phyloP scores from a whole-genome alignment of 345 rosid genomes.

The Bretschneidera sinensis region DNA sequence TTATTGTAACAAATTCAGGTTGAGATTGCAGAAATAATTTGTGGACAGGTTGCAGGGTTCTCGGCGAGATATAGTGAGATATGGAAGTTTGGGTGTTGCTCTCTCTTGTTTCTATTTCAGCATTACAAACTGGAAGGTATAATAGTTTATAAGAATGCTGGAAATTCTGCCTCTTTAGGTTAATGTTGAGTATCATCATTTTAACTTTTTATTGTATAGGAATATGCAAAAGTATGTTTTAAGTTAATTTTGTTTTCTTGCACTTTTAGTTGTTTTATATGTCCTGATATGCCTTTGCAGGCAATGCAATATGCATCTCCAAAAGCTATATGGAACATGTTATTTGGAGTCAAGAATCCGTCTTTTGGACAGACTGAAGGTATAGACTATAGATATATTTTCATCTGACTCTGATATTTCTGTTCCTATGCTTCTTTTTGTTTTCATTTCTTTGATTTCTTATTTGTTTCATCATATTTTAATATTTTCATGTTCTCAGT shows the following conservation, averaged over 20 bases:
- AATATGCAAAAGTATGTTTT: background rate
- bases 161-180: background rate
- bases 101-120: constrained; percentile 62
- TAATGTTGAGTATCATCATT: background rate
- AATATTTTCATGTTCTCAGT: background rate
- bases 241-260: too few species aligned
- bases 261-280: background rate
- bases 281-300: constrained; percentile 26
- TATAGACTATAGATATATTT: constrained; percentile 10
- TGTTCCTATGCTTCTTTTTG: too few species aligned
- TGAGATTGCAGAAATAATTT: constrained; percentile 72
- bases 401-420: background rate
- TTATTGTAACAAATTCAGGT: constrained; percentile 28
- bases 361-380: constrained; percentile 46
- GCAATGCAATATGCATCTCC: constrained; percentile 95
- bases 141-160: background rate
- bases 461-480: background rate
- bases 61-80: constrained; percentile 76
- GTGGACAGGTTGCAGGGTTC: constrained; percentile 94
- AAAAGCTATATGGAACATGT: constrained; percentile 75
- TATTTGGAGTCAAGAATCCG: constrained; percentile 59
- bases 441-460: too few species aligned
- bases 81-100: constrained; percentile 79
- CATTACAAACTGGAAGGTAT: constrained; percentile 75
- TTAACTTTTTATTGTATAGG: background rate